A percentile compares a stretch with the other conserved stretches of the same genome.
Evolutionary conservation across 768 basidiomycete genomes (phyloP).

Genomic region (Agrocybe chaxingu): DNA sequence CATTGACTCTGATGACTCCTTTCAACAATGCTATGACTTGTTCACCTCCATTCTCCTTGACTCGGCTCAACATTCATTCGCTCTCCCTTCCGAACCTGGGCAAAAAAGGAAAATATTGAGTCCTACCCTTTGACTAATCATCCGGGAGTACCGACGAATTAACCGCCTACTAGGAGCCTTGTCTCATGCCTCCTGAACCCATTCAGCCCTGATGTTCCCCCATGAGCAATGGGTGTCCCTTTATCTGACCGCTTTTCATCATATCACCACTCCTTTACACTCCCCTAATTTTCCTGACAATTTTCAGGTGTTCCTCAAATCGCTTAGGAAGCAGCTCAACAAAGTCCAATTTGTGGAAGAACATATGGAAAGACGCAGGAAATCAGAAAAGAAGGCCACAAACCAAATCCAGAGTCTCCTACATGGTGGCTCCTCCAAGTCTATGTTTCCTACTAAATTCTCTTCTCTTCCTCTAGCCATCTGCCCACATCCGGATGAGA

Average conservation of each 20-base stretch:
- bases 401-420: not conserved
- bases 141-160: not conserved
- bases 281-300: not conserved
- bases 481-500: too few relatives aligned
- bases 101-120: not conserved
- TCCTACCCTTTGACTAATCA: not conserved
- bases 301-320: not conserved
- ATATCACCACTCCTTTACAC: not conserved
- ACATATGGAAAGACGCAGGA: not conserved
- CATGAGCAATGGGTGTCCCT: not conserved
- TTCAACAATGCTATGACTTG: not conserved
- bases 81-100: not conserved
- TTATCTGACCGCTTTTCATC: not conserved
- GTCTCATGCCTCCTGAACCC: not conserved
- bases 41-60: not conserved
- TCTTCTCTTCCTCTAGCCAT: too few relatives aligned
- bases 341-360: constrained; percentile 4
- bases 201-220: not conserved
- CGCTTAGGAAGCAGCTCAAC: not conserved
- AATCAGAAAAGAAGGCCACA: not conserved
- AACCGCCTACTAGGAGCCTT: constrained; percentile 1
- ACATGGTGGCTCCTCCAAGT: not conserved
- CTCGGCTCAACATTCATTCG: constrained; percentile 1
- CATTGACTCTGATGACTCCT: not conserved
- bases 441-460: too few relatives aligned